Evolutionary conservation across 306 rosid species (phyloP), one percentile per base, ranked within the genome.

Genomic region (Cucurbita argyrosperma): DNA sequence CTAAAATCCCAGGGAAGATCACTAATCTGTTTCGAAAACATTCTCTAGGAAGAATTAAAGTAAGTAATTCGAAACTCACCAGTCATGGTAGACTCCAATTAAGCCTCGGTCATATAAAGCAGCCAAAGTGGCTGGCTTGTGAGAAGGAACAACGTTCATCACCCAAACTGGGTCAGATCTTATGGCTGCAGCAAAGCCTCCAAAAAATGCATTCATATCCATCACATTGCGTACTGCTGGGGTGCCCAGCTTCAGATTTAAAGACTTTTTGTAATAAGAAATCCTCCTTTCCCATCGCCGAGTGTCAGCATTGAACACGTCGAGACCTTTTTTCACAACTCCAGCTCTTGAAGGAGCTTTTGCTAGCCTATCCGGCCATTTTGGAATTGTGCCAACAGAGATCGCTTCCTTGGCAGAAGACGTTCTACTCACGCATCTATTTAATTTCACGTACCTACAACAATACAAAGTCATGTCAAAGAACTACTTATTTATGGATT

Each of bases 141-240:
- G 88, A 81, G 90, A 76, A 68, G 97, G 99, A 74, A 85, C 88
- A 51, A 91, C 96, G 78, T 95, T 95, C 97, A 95, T 95, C 75
- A 95, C 96, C 99, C 99, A 95, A 72, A 91, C 87, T 14, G 90
- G 89, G 78, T 95, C 96, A 60, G 97, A 84, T 75, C 40, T 84
- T 26, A 95, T 76, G 39, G 97, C 99, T 37, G 96, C 96, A 0
- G 99, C 99, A 78, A 95, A 95, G 62, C 97, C 99, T 75, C 99
- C 99, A 83, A 95, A 88, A 74, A 91, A 84, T 59, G 96, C 96
- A 87, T 91, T 95, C 99, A 95, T 88, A 77, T 95, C 99, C 96
- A 95, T 91, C 84, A 91, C 72, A 42, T 95, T 95, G 79, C 97
- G 97, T 38, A 91, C 80, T 10, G 96, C 87, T n/a, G 92, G 57